These are phyloP conservation scores for Solanum ahanhuiri DNA, from an alignment of 257 asterid species.

Conservation along the genomic window DNA sequence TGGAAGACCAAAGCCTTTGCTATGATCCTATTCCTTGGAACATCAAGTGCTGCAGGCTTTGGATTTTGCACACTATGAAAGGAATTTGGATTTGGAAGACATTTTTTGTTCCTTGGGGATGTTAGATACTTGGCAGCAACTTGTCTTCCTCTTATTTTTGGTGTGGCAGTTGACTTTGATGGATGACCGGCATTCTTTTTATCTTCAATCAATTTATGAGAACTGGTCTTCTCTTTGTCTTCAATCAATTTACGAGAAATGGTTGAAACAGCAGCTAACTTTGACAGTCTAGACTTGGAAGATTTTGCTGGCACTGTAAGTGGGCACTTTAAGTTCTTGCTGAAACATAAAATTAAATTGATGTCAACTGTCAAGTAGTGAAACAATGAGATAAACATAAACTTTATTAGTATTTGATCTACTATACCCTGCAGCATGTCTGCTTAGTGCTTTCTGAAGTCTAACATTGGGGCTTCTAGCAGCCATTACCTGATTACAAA, in stretches of 20 bases:
- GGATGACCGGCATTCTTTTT: constrained; percentile 24
- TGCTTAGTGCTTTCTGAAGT: constrained; percentile 57
- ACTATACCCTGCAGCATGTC: constrained; percentile 51
- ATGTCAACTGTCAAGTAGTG: not conserved
- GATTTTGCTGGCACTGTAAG: constrained; percentile 82
- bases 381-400: not conserved
- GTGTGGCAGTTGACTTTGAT: constrained; percentile 37
- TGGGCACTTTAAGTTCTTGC: constrained; percentile 65
- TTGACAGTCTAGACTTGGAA: constrained; percentile 50
- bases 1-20: constrained; percentile 61
- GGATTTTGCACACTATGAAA: constrained; percentile 69
- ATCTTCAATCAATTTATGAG: constrained; percentile 34
- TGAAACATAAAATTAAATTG: constrained; percentile 10
- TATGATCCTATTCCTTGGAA: constrained; percentile 27
- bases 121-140: constrained; percentile 93
- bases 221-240: constrained; percentile 26
- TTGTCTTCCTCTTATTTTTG: constrained; percentile 47
- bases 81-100: constrained; percentile 22
- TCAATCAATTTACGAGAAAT: constrained; percentile 38
- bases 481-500: constrained; percentile 69
- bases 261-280: constrained; percentile 44
- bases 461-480: constrained; percentile 90
- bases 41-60: constrained; percentile 29
- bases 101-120: constrained; percentile 65
- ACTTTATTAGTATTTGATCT: not conserved